phyloP scores from a whole-genome alignment of 2,329 filamentous ascomycete species.

The Fusarium verticillioides region DNA sequence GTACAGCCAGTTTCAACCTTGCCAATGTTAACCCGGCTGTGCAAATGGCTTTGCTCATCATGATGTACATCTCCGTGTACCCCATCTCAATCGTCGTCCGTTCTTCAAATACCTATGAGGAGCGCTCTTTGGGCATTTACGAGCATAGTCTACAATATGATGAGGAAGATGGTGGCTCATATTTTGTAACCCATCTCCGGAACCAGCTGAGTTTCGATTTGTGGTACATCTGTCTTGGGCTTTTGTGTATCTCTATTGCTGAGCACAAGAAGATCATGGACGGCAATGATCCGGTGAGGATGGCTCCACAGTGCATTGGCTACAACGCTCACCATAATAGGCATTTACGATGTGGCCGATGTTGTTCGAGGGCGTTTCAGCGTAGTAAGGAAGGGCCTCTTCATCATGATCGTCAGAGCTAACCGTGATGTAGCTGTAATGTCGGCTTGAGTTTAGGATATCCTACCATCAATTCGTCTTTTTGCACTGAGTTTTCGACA shows the following conservation, averaged over 20 bases:
- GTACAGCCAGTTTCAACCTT: conserved; percentile 62
- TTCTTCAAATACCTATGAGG: conserved; percentile 70
- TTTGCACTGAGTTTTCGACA: conserved; percentile 46
- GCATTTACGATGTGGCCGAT: conserved; percentile 48
- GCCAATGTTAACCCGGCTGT: conserved; percentile 63
- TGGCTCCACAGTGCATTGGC: rapidly evolving
- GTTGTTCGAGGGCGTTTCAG: conserved; percentile 50
- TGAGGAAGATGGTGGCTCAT: conserved; percentile 44
- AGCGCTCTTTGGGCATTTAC: conserved; percentile 70
- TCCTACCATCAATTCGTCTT: conserved; percentile 45
- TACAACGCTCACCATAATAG: conserved; percentile 18
- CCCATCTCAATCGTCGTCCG: conserved; percentile 71
- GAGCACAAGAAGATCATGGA: conserved; percentile 45
- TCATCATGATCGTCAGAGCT: neutral
- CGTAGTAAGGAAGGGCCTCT: conserved; percentile 44
- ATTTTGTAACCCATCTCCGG: conserved; percentile 50
- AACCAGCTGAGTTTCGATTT: conserved; percentile 56
- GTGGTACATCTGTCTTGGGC: conserved; percentile 55
- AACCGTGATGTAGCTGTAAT: conserved; percentile 45
- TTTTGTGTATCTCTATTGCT: conserved; percentile 50
- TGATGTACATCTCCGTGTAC: conserved; percentile 74
- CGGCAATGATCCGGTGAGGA: conserved; percentile 39
- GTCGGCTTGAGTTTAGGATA: conserved; percentile 52
- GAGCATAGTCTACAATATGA: conserved; percentile 40
- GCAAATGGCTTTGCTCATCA: conserved; percentile 68